These are phyloP conservation scores for Papilionanthe hybrid DNA, from an alignment of 116 monocot genomes.

Conservation along the genomic window DNA sequence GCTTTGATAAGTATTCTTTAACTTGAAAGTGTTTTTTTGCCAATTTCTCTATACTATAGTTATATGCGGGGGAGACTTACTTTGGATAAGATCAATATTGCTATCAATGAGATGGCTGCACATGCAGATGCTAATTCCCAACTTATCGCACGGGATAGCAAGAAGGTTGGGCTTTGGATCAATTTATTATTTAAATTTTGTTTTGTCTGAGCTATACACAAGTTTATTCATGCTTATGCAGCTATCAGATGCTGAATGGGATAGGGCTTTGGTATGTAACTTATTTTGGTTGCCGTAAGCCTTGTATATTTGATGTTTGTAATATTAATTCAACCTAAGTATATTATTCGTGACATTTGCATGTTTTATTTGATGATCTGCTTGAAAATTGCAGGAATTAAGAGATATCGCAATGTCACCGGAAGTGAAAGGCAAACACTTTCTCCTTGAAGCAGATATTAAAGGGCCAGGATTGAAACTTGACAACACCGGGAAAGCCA, in stretches of 20 bases:
- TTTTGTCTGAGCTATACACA: background rate
- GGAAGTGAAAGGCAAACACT: slow-evolving; percentile 68
- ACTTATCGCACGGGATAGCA: slow-evolving; percentile 67
- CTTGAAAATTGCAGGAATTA: slow-evolving; percentile 56
- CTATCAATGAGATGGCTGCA: slow-evolving; percentile 73
- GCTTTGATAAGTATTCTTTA: background rate
- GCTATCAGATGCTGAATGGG: slow-evolving; percentile 78
- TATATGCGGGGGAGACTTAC: slow-evolving; percentile 96
- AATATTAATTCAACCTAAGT: background rate
- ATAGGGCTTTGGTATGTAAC: slow-evolving; percentile 68
- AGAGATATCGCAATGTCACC: slow-evolving; percentile 68
- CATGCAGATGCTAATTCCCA: slow-evolving; percentile 76
- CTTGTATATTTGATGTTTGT: background rate
- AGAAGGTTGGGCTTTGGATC: slow-evolving; percentile 43
- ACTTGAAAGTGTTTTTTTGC: background rate
- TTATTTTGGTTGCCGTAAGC: background rate
- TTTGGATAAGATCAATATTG: slow-evolving; percentile 85
- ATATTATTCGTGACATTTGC: background rate
- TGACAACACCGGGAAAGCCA: slow-evolving; percentile 91
- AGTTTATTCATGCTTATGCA: slow-evolving; percentile 28
- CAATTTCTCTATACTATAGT: slow-evolving; percentile 23
- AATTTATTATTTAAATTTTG: slow-evolving; percentile 6
- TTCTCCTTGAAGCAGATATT: slow-evolving; percentile 84
- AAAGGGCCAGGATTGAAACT: slow-evolving; percentile 93
- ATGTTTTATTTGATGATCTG: background rate